Evolutionary conservation across 225 moss, liverwort and hornwort species (phyloP).

Genomic region (Rhytidiadelphus loreus): DNA sequence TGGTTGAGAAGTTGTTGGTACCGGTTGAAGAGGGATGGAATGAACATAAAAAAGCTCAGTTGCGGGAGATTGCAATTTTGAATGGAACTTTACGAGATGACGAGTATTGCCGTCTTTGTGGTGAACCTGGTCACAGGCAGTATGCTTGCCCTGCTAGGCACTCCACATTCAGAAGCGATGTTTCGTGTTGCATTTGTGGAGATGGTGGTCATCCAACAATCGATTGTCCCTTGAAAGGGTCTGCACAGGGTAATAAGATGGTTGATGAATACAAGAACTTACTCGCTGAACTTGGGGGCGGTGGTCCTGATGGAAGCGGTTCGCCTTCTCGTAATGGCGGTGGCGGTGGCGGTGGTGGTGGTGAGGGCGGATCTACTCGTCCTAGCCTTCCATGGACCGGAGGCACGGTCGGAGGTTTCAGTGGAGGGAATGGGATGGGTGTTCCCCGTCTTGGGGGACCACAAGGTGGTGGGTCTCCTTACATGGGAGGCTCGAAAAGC

Average conservation of each 20-base stretch:
- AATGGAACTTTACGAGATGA: constrained; percentile 95
- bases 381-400: too few relatives aligned
- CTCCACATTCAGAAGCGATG: constrained; percentile 91
- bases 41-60: constrained; percentile 88
- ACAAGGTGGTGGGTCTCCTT: constrained; percentile 53
- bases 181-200: constrained; percentile 85
- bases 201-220: constrained; percentile 96
- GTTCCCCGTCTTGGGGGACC: constrained; percentile 42
- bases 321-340: constrained; percentile 41
- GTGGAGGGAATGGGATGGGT: constrained; percentile 34
- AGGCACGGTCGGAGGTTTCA: too few relatives aligned
- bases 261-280: constrained; percentile 97
- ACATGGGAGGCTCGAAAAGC: constrained; percentile 44
- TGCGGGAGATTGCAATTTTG: constrained; percentile 81
- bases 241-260: constrained; percentile 95
- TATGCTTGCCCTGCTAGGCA: constrained; percentile 89
- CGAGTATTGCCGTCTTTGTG: constrained; percentile 90
- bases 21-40: constrained; percentile 94
- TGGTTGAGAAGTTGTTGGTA: constrained; percentile 88
- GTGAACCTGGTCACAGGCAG: constrained; percentile 87
- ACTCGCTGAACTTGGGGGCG: constrained; percentile 86
- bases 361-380: too few relatives aligned
- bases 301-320: constrained; percentile 48
- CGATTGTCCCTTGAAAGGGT: constrained; percentile 91
- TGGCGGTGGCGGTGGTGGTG: not conserved